These are phyloP conservation scores for Vigna radiata DNA, from an alignment of 306 rosid species.

Conservation along the genomic window DNA sequence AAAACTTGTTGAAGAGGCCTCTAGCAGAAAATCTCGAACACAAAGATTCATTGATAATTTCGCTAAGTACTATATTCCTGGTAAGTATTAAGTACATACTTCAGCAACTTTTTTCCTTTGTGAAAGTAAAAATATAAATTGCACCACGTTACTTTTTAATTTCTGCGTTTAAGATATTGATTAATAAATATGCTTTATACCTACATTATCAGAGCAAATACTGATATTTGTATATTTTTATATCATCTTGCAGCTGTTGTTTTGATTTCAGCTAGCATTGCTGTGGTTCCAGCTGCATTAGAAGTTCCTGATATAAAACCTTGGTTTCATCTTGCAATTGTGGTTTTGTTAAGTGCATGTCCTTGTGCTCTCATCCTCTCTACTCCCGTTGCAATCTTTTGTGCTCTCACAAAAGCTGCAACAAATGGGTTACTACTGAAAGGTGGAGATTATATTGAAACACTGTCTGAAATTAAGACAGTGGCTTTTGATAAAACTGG, in stretches of 20 bases:
- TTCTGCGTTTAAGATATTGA: background rate
- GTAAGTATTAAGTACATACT: conserved; percentile 42
- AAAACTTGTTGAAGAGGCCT: conserved; percentile 88
- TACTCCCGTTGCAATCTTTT: conserved; percentile 87
- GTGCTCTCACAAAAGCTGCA: conserved; percentile 89
- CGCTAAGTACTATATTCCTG: conserved; percentile 83
- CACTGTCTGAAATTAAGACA: conserved; percentile 67
- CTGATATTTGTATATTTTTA: conserved; percentile 10
- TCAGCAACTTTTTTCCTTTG: background rate
- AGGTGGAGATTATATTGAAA: conserved; percentile 90
- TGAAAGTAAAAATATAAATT: conserved; percentile 1
- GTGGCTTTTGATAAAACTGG: conserved; percentile 92
- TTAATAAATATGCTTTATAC: conserved; percentile 7
- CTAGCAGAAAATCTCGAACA: conserved; percentile 68
- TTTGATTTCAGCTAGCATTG: conserved; percentile 60
- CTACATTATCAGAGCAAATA: background rate
- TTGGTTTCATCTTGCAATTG: conserved; percentile 85
- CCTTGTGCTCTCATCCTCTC: conserved; percentile 95
- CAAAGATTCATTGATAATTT: conserved; percentile 82
- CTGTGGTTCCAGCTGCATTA: conserved; percentile 69
- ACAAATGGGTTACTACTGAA: conserved; percentile 77
- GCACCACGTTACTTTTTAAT: background rate
- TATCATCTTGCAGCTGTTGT: conserved; percentile 65
- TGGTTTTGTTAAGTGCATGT: conserved; percentile 90
- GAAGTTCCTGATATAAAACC: conserved; percentile 53